Conservation (phyloP, 2,329 filamentous ascomycete species). For the Diaporthe sp. region DNA sequence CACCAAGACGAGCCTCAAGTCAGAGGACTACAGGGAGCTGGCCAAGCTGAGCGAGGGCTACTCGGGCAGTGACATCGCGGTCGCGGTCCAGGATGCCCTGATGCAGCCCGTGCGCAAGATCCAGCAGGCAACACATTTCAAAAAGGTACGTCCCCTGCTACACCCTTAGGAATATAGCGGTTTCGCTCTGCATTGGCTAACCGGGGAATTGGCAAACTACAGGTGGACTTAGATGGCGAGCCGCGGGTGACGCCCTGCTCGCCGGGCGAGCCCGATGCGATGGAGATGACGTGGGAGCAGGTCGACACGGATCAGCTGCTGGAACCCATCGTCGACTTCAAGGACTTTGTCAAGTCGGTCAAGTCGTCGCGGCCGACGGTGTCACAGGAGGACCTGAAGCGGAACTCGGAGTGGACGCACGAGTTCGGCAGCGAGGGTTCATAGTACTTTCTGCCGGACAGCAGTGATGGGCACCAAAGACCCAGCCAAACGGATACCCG, state of each 20-base stretch:
- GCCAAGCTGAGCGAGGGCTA: conserved; percentile 91
- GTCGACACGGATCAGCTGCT: conserved; percentile 87
- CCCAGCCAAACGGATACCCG: neutral
- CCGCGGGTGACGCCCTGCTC: conserved; percentile 90
- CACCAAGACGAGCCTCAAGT: conserved; percentile 87
- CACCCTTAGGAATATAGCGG: no score
- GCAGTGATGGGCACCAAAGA: neutral
- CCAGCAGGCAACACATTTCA: conserved; percentile 97
- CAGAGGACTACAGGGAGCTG: conserved; percentile 83
- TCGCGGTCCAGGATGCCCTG: conserved; percentile 94
- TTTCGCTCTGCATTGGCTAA: neutral
- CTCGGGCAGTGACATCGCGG: conserved; percentile 95
- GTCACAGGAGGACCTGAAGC: conserved; percentile 84
- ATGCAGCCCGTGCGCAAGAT: conserved; percentile 99
- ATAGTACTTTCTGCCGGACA: conserved; percentile 46
- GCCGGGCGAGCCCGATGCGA: conserved; percentile 86
- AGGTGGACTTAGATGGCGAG: conserved; percentile 79
- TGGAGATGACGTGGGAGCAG: conserved; percentile 95
- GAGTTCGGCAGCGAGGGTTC: conserved; percentile 95
- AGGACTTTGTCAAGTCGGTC: conserved; percentile 95
- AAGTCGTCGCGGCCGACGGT: conserved; percentile 92
- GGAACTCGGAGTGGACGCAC: conserved; percentile 92
- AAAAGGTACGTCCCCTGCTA: conserved; percentile 73
- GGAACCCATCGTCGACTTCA: conserved; percentile 87
- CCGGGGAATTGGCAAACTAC: conserved; percentile 41